Conservation (phyloP, 495 filamentous ascomycete genomes). For the Tuber umbilicatum region DNA sequence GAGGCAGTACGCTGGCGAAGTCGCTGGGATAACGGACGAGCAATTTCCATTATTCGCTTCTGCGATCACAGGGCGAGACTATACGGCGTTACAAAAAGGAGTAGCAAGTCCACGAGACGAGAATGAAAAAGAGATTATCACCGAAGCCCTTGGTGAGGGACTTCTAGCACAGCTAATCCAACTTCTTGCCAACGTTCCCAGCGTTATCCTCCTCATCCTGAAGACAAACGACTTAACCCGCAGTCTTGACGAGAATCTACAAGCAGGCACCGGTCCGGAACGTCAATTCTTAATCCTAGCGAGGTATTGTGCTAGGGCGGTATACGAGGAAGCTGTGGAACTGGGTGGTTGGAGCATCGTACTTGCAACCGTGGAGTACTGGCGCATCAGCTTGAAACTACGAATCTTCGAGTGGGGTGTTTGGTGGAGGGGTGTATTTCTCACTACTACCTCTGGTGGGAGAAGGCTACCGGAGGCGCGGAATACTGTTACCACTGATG, state of each 20-base stretch:
- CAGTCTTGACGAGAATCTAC: conserved; percentile 86
- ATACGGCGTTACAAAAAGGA: conserved; percentile 59
- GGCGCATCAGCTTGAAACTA: conserved; percentile 60
- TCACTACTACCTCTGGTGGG: conserved; percentile 16
- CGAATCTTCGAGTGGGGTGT: conserved; percentile 55
- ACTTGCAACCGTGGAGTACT: conserved; percentile 53
- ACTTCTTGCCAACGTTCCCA: conserved; percentile 77
- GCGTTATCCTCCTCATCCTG: conserved; percentile 87
- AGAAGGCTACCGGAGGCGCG: conserved; percentile 11
- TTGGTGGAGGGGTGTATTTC: conserved; percentile 47
- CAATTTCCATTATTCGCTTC: conserved; percentile 94
- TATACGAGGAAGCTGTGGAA: conserved; percentile 82
- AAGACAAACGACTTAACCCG: conserved; percentile 98
- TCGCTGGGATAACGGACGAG: conserved; percentile 82
- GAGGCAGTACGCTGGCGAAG: conserved; percentile 80
- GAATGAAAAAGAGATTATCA: conserved; percentile 74
- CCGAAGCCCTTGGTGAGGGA: conserved; percentile 71
- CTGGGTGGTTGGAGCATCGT: conserved; percentile 53
- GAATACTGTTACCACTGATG: neutral
- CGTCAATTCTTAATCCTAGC: conserved; percentile 91
- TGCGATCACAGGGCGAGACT: conserved; percentile 94
- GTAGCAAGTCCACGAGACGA: conserved; percentile 56
- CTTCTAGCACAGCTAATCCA: conserved; percentile 82
- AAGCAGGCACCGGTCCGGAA: conserved; percentile 79
- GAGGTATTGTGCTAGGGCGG: conserved; percentile 79